Evolutionary conservation across 768 basidiomycete genomes (phyloP).

Genomic region (Lentinula raphanica): DNA sequence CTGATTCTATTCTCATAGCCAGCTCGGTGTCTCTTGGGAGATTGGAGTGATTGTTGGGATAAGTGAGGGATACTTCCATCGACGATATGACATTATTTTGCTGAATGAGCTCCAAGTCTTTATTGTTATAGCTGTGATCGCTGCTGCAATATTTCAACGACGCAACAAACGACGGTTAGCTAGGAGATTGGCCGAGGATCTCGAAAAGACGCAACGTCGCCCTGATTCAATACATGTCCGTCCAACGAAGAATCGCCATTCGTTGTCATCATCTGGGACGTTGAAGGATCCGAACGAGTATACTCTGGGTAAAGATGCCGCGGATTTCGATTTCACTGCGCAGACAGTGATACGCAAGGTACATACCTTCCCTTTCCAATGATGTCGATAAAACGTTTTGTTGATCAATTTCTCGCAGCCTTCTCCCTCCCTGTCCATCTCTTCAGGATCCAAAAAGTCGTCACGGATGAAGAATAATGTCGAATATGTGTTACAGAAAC

Average conservation of each 20-base stretch:
- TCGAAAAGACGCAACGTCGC: background rate
- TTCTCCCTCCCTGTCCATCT: background rate
- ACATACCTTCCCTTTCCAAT: background rate
- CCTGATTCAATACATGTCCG: background rate
- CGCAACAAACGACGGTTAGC: background rate
- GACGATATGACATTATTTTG: background rate
- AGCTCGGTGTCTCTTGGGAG: constrained; percentile 22
- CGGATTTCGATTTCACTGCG: too few relatives aligned
- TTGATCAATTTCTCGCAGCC: background rate
- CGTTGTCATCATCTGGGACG: background rate
- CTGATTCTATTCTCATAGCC: constrained; percentile 6
- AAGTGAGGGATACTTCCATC: constrained; percentile 13
- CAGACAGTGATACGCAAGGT: constrained; percentile 25
- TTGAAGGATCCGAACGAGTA: background rate
- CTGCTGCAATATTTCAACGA: constrained; percentile 15
- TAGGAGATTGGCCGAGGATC: background rate
- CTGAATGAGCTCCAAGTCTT: constrained; percentile 10
- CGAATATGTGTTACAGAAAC: constrained; percentile 11
- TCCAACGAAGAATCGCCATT: background rate
- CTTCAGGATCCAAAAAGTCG: constrained; percentile 6
- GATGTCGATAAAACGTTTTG: background rate
- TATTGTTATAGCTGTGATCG: constrained; percentile 14
- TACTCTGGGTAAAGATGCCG: too few relatives aligned
- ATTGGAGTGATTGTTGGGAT: constrained; percentile 20
- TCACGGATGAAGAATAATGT: background rate